Evolutionary conservation across 306 rosid species (phyloP).

Genomic region (Vachellia collinsii): DNA sequence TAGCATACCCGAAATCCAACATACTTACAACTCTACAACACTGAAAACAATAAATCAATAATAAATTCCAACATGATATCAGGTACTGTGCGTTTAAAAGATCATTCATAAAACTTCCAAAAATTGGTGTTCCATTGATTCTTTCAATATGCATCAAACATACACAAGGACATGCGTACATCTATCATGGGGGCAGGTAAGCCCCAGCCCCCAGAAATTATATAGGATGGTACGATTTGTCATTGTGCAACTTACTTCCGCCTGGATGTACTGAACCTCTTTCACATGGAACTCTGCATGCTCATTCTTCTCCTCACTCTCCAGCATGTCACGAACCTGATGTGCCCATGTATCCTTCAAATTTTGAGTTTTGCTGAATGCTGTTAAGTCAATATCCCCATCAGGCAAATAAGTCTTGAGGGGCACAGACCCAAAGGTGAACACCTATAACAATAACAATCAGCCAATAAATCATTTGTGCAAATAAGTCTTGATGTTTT

Average conservation of each 20-base stretch:
- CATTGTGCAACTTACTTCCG: constrained; percentile 57
- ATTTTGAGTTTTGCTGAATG: constrained; percentile 68
- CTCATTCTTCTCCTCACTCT: constrained; percentile 78
- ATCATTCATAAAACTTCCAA: not conserved
- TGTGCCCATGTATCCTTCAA: constrained; percentile 85
- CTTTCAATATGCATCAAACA: constrained; percentile 4
- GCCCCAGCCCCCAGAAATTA: not conserved
- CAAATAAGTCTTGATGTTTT: not conserved
- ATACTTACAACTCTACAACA: not conserved
- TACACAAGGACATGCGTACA: not conserved
- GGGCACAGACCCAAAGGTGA: constrained; percentile 93
- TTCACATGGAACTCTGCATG: constrained; percentile 78
- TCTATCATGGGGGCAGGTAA: not conserved
- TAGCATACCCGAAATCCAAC: not conserved
- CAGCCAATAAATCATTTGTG: not conserved
- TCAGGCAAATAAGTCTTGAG: constrained; percentile 89
- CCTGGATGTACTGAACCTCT: constrained; percentile 91
- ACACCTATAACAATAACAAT: constrained; percentile 53
- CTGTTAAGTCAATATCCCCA: constrained; percentile 88
- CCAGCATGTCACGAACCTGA: constrained; percentile 75
- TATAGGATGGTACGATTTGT: not conserved
- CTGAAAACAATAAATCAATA: not conserved
- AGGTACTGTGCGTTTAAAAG: not conserved
- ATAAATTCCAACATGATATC: not conserved
- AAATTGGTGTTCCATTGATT: not conserved